Percentiles rank a stretch among this genome's conserved stretches.
These are phyloP conservation scores for Xerocomus spinulosus DNA, from an alignment of 768 basidiomycete genomes.

Conservation along the genomic window DNA sequence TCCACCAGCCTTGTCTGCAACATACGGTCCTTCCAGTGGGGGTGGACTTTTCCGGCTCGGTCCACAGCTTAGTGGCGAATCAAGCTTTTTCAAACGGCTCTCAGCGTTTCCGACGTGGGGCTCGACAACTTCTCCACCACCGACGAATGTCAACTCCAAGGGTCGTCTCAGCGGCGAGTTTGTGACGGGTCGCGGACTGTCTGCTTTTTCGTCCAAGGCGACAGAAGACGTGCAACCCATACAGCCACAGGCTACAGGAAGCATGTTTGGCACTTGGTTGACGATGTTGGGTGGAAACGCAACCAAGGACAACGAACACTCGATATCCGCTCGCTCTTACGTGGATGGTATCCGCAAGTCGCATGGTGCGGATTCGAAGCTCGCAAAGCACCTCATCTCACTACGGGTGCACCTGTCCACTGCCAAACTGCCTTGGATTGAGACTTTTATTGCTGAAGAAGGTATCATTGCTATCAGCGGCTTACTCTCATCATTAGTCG, in stretches of 20 bases:
- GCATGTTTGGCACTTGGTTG: constrained; percentile 78
- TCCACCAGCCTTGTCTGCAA: constrained; percentile 39
- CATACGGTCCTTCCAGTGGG: constrained; percentile 57
- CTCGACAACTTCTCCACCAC: constrained; percentile 31
- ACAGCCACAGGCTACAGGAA: constrained; percentile 68
- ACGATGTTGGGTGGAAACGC: constrained; percentile 55
- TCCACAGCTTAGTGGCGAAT: constrained; percentile 73
- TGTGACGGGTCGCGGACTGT: constrained; percentile 20
- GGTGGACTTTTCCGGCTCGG: constrained; percentile 56
- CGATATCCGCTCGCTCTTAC: constrained; percentile 56
- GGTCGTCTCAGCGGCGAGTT: constrained; percentile 39
- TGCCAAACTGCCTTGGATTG: constrained; percentile 71
- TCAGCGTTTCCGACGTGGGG: constrained; percentile 62
- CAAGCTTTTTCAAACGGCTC: constrained; percentile 61
- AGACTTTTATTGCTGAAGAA: constrained; percentile 60
- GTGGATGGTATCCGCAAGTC: constrained; percentile 54
- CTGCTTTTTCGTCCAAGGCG: constrained; percentile 26
- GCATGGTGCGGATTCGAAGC: constrained; percentile 52
- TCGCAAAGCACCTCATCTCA: constrained; percentile 74
- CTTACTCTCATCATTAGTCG: constrained; percentile 57
- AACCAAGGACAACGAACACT: constrained; percentile 33
- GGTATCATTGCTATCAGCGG: constrained; percentile 63
- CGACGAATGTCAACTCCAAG: constrained; percentile 26
- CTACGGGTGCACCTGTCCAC: constrained; percentile 85
- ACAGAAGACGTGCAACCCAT: constrained; percentile 34